Conservation (phyloP, 208 protist species). For the Crithidia sp. region DNA sequence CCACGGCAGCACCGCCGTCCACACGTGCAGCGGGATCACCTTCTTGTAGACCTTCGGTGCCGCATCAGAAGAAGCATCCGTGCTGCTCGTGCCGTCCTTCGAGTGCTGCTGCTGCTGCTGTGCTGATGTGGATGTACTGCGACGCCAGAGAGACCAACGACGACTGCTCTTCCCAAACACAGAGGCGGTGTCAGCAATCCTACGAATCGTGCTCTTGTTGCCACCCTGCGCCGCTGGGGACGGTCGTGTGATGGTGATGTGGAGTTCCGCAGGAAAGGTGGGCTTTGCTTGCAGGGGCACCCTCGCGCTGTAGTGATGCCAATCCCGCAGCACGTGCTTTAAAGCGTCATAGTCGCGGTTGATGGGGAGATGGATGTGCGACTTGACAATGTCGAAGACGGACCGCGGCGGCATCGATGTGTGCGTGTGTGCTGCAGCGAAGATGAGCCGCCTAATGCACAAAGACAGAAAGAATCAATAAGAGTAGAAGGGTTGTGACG, state of each 20-base stretch:
- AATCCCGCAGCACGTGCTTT: constrained; percentile 70
- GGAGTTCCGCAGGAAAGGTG: constrained; percentile 56
- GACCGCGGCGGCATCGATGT: not conserved
- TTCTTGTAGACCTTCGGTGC: constrained; percentile 24
- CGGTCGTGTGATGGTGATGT: constrained; percentile 42
- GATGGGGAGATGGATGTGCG: constrained; percentile 64
- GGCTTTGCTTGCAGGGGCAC: constrained; percentile 64
- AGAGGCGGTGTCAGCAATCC: not conserved
- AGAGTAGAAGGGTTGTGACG: no score
- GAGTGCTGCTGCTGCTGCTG: not conserved
- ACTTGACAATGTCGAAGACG: constrained; percentile 57
- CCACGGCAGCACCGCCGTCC: constrained; percentile 86
- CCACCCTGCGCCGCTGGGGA: not conserved
- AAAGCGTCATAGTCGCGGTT: constrained; percentile 54
- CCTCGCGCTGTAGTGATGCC: constrained; percentile 58
- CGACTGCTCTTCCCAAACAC: not conserved
- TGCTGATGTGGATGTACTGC: not conserved
- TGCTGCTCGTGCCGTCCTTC: not conserved
- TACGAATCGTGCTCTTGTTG: not conserved
- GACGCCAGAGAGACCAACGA: constrained; percentile 18
- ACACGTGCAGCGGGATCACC: constrained; percentile 68
- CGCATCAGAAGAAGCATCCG: not conserved
- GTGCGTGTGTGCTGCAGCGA: not conserved
- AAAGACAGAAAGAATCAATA: no score
- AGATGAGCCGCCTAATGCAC: no score